A percentile compares a stretch with the other conserved stretches of the same genome.
phyloP scores from a whole-genome alignment of 805 yeast species.

The Barnettozyma sucrosica region DNA sequence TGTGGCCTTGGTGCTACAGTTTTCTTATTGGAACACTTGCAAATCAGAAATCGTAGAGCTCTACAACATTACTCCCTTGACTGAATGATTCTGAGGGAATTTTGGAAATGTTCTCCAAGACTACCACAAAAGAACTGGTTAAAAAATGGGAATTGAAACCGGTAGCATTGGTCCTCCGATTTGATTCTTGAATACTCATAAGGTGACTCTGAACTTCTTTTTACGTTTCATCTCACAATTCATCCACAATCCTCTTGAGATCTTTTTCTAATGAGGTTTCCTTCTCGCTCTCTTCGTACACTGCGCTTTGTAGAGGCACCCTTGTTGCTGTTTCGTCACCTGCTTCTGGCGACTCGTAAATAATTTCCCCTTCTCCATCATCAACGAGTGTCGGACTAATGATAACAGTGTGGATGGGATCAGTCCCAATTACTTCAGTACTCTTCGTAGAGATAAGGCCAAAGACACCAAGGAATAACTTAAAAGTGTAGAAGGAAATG shows the following conservation, averaged over 20 bases:
- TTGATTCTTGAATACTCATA: background rate
- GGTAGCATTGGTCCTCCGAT: too few species aligned
- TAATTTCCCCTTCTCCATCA: conserved; percentile 5
- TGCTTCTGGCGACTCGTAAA: background rate
- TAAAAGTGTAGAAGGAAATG: conserved; percentile 8
- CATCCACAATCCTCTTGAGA: conserved; percentile 6
- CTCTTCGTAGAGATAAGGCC: conserved; percentile 10
- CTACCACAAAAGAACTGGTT: too few species aligned
- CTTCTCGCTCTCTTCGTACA: background rate
- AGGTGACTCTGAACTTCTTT: background rate
- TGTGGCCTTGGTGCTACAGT: too few species aligned
- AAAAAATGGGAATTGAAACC: too few species aligned
- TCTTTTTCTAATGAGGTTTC: background rate
- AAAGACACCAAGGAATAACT: conserved; percentile 9
- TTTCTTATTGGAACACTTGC: too few species aligned
- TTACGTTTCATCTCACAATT: background rate
- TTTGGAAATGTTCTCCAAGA: too few species aligned
- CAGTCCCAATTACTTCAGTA: conserved; percentile 6
- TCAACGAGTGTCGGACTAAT: conserved; percentile 4
- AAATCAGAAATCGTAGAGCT: too few species aligned
- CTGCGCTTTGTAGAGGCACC: background rate
- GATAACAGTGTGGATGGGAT: conserved; percentile 2
- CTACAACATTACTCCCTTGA: too few species aligned
- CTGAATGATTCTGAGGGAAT: too few species aligned
- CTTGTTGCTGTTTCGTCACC: background rate